Conservation (phyloP, 495 filamentous ascomycete species). For the Tuber umbilicatum region DNA sequence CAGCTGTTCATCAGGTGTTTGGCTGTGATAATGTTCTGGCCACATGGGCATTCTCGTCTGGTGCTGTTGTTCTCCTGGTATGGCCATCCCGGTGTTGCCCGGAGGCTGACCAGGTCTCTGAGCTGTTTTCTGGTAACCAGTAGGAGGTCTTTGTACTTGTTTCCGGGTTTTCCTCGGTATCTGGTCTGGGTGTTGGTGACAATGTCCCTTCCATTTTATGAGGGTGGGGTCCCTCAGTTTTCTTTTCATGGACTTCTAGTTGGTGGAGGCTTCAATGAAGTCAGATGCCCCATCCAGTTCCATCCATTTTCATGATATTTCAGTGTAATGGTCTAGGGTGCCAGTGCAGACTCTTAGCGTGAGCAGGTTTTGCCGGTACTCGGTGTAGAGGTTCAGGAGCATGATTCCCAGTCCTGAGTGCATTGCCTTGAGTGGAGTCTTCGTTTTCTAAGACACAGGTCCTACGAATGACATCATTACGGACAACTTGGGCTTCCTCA, state of each 20-base stretch:
- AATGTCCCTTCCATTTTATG: too few species aligned
- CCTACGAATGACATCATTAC: accelerated
- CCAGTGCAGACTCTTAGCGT: too few species aligned
- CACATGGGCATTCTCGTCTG: not conserved
- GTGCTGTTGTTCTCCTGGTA: not conserved
- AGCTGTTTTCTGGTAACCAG: not conserved
- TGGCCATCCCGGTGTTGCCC: not conserved
- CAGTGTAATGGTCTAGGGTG: too few species aligned
- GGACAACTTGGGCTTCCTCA: not conserved
- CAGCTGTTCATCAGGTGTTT: not conserved
- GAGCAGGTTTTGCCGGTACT: not conserved
- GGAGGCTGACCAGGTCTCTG: accelerated
- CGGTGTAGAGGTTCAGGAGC: not conserved
- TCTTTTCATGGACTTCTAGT: too few species aligned
- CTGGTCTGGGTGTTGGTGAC: too few species aligned
- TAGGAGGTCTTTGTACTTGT: not conserved
- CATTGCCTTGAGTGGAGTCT: not conserved
- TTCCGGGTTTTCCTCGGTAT: not conserved
- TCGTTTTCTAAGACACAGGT: not conserved
- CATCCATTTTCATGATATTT: too few species aligned
- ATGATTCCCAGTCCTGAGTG: not conserved
- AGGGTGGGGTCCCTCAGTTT: too few species aligned
- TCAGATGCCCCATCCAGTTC: too few species aligned
- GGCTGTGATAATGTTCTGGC: not conserved
- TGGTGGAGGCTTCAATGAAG: too few species aligned